A percentile compares a stretch with the other conserved stretches of the same genome.
Evolutionary conservation across 495 filamentous ascomycete genomes (phyloP).

Genomic region (Aspergillus olivimuriae): DNA sequence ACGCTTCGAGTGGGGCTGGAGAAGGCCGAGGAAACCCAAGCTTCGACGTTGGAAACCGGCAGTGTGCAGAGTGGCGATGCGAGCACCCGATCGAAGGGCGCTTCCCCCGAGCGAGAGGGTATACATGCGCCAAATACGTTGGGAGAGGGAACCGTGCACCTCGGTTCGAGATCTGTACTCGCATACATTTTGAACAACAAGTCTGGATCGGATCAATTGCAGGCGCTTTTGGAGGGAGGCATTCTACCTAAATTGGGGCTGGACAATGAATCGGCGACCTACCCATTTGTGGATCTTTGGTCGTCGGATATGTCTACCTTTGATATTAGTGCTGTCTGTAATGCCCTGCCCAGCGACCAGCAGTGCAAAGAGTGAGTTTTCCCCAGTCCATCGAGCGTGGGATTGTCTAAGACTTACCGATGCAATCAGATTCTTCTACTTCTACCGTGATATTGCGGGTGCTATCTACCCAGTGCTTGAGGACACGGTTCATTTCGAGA

Average conservation of each 20-base stretch:
- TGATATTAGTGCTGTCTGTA: slow-evolving; percentile 62
- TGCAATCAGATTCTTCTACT: slow-evolving; percentile 56
- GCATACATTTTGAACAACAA: slow-evolving; percentile 55
- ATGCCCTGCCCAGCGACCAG: slow-evolving; percentile 59
- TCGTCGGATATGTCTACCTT: slow-evolving; percentile 60
- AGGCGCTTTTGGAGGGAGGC: slow-evolving; percentile 62
- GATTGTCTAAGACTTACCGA: background rate
- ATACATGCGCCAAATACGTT: slow-evolving; percentile 49
- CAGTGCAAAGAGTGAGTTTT: slow-evolving; percentile 60
- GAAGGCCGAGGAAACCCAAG: slow-evolving; percentile 27
- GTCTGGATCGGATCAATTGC: slow-evolving; percentile 60
- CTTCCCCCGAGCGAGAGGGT: slow-evolving; percentile 44
- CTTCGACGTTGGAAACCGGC: slow-evolving; percentile 25
- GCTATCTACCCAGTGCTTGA: slow-evolving; percentile 77
- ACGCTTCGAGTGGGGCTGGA: slow-evolving; percentile 36
- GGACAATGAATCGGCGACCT: slow-evolving; percentile 75
- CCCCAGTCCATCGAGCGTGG: background rate
- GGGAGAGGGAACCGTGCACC: slow-evolving; percentile 49
- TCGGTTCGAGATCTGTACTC: slow-evolving; percentile 54
- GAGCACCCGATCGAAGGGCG: slow-evolving; percentile 31
- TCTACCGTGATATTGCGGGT: slow-evolving; percentile 75
- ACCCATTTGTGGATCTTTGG: slow-evolving; percentile 66
- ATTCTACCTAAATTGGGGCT: slow-evolving; percentile 77
- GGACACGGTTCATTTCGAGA: slow-evolving; percentile 64
- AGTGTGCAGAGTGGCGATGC: slow-evolving; percentile 59